A percentile compares a stretch with the other conserved stretches of the same genome.
These are phyloP conservation scores for Sarcodon aspratus DNA, from an alignment of 768 basidiomycete genomes.

Conservation along the genomic window DNA sequence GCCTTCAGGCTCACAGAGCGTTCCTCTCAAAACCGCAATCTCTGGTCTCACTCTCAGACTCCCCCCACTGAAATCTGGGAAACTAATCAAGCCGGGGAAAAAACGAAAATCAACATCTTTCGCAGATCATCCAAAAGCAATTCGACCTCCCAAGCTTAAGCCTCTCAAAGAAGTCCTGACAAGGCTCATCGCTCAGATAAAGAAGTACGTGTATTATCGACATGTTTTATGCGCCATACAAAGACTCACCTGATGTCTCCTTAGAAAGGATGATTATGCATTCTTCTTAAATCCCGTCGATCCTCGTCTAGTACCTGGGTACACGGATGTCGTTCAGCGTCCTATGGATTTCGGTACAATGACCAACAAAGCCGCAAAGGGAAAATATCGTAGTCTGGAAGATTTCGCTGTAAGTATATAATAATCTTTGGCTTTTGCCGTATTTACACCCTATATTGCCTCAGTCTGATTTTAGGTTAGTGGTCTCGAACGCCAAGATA, in stretches of 20 bases:
- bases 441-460: constrained; percentile 1
- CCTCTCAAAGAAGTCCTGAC: constrained; percentile 67
- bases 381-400: constrained; percentile 70
- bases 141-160: constrained; percentile 59
- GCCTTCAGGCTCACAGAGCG: no score
- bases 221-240: not conserved
- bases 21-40: no score
- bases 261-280: constrained; percentile 78
- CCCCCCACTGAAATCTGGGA: no score
- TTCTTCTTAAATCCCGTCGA: constrained; percentile 71
- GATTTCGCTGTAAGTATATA: constrained; percentile 54
- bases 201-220: constrained; percentile 39
- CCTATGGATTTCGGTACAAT: constrained; percentile 96
- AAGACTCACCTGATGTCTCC: not conserved
- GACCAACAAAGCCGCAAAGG: constrained; percentile 60
- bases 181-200: constrained; percentile 59
- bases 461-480: constrained; percentile 61
- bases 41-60: no score
- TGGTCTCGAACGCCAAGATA: constrained; percentile 60
- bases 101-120: constrained; percentile 14
- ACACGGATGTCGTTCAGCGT: constrained; percentile 56
- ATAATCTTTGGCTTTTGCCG: not conserved
- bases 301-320: constrained; percentile 44
- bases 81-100: constrained; percentile 2
- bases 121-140: constrained; percentile 21